Conservation (phyloP, 2,329 filamentous ascomycete genomes). For the Cladorrhinum sp. region DNA sequence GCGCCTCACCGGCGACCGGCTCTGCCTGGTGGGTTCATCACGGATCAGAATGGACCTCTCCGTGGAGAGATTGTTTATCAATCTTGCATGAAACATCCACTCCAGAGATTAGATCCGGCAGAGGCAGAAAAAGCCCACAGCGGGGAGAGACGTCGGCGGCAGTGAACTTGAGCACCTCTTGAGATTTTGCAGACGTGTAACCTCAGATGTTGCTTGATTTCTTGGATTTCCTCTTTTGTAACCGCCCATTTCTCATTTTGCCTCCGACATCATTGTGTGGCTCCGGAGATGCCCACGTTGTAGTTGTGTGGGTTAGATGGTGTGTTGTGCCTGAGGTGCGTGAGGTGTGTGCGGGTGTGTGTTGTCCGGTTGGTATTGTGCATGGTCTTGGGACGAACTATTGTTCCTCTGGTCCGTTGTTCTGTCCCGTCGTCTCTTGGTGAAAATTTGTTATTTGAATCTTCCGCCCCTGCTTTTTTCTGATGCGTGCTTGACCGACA, state of each 20-base stretch:
- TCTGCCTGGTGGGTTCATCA: background rate
- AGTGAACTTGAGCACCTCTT: slow-evolving; percentile 2
- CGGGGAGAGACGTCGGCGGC: slow-evolving; percentile 6
- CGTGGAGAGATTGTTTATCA: slow-evolving; percentile 19
- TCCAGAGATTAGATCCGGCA: slow-evolving; percentile 19
- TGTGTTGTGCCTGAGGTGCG: too few relatives aligned
- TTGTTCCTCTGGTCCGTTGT: slow-evolving; percentile 3
- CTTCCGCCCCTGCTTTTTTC: slow-evolving; percentile 2
- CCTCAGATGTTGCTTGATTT: background rate
- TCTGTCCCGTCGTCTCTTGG: background rate
- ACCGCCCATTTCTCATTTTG: background rate
- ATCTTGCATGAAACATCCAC: slow-evolving; percentile 18
- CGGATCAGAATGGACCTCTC: background rate
- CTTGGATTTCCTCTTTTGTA: background rate
- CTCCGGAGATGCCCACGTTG: slow-evolving; percentile 8
- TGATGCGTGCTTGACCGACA: background rate
- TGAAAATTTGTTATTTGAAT: slow-evolving; percentile 2
- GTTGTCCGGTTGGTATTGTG: slow-evolving; percentile 1
- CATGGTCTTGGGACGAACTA: background rate
- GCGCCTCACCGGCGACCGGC: too few relatives aligned
- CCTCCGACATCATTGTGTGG: slow-evolving; percentile 16
- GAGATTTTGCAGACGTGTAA: background rate
- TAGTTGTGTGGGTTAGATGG: slow-evolving; percentile 10
- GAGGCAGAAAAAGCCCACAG: slow-evolving; percentile 6
- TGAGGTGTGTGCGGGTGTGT: background rate